Evolutionary conservation across 148 eudicot species (phyloP).

Genomic region (Oxyria digyna): DNA sequence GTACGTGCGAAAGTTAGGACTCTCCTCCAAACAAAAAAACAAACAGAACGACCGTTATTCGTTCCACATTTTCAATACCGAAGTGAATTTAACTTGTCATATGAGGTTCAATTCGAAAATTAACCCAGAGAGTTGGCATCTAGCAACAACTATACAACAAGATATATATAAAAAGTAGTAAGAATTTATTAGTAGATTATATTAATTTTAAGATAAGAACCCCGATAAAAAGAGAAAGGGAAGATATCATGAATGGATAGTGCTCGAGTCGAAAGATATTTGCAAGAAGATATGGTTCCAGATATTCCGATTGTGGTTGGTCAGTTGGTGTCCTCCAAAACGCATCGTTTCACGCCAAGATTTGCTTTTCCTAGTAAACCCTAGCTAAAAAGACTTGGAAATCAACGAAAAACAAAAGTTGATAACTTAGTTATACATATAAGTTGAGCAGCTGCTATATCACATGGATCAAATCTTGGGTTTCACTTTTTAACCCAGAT

Average conservation of each 20-base stretch:
- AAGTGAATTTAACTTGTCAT: too few relatives aligned
- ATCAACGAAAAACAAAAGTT: neutral
- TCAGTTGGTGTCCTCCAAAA: neutral
- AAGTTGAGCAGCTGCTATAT: neutral
- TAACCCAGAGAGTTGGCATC: neutral
- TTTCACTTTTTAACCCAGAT: neutral
- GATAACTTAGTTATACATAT: too few relatives aligned
- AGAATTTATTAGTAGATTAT: too few relatives aligned
- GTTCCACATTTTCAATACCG: too few relatives aligned
- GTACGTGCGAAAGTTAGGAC: too few relatives aligned
- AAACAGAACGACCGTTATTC: too few relatives aligned
- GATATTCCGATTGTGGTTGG: neutral
- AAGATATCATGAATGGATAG: neutral
- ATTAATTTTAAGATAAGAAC: too few relatives aligned
- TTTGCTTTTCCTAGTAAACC: neutral
- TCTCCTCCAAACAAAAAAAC: too few relatives aligned
- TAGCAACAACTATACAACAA: neutral
- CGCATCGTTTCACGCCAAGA: slow-evolving; percentile 1
- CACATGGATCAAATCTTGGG: neutral
- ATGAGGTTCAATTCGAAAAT: too few relatives aligned
- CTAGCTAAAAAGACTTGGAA: neutral
- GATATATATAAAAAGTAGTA: neutral
- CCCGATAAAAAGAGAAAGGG: neutral
- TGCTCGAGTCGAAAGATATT: neutral
- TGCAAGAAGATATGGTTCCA: neutral